Base-by-base conservation (phyloP, 2,329 filamentous ascomycete genomes). In the Colletotrichum tanaceti region DNA sequence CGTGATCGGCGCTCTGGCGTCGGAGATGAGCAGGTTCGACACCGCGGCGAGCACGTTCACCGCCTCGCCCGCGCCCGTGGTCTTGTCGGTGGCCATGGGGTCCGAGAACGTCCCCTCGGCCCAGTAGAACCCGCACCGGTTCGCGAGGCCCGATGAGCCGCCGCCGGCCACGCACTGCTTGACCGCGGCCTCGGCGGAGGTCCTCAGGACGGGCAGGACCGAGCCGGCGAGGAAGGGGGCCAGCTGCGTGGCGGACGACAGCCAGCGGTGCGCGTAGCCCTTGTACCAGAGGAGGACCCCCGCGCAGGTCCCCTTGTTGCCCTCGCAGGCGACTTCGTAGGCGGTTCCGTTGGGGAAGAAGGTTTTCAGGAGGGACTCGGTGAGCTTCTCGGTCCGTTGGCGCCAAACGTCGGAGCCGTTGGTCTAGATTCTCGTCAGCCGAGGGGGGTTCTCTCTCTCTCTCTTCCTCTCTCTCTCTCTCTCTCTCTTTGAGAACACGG, bases 281-380 rank as follows among this genome's bases (percentile, higher is more conserved):
- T 89, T 89, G 81, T 87, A 90, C 22, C 83, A 82, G 62, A 82
- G 80, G 76, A 89, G 86, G 73, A 91, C 89, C 22, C 81, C 80
- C 71, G 85, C 86, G 79, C 89, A 91, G 2, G 75, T 81, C 13
- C 64, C 71, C 28, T 73, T 73, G 3, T 79, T 77, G 39, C 73
- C 69, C 71, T 91, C 89, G 77, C 90, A 92, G 4, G 87, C 82
- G 18, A 85, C 77, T 76, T 93, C 91, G 57, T 81, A 86, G 73
- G 91, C 87, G 70, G 90, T 80, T 49, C 83, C 83, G 38, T 85
- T 77, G 50, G 81, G 81, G 78, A 86, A 86, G 76, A 86, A 86
- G 68, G 80, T 74, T 11, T 78, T 72, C 16, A 83, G 55, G 16
- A 5, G 87, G 32, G 76, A 72, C 11, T 78, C 72, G 16, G 79